A percentile compares a stretch with the other conserved stretches of the same genome.
phyloP scores from a whole-genome alignment of 2,329 filamentous ascomycete species.

The Aureobasidium sp. region DNA sequence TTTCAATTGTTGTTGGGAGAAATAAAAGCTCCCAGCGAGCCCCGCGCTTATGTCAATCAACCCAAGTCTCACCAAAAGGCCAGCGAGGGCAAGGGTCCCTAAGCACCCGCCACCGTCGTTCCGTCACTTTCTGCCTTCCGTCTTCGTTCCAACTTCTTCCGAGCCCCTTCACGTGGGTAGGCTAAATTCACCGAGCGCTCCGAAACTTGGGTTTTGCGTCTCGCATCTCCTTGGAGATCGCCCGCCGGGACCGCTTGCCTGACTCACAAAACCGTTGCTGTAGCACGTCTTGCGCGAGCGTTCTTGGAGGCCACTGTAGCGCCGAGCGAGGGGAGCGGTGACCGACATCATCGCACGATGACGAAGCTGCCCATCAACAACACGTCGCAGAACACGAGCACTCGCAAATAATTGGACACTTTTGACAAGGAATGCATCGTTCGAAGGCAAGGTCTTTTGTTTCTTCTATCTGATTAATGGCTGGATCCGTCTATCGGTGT shows the following conservation, averaged over 20 bases:
- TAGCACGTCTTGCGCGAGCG: not conserved
- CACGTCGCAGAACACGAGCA: not conserved
- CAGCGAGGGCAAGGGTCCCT: not conserved
- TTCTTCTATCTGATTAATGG: not conserved
- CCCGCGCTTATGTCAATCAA: slow-evolving; percentile 10
- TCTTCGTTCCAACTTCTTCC: slow-evolving; percentile 3
- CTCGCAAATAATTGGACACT: not conserved
- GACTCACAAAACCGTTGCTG: slow-evolving; percentile 8
- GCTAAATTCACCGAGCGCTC: slow-evolving; percentile 10
- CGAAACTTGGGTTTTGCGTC: slow-evolving; percentile 4
- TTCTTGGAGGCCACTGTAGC: not conserved
- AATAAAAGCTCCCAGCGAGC: slow-evolving; percentile 11
- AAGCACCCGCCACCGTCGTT: slow-evolving; percentile 4
- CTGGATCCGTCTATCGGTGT: not conserved
- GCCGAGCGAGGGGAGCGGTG: slow-evolving; percentile 5
- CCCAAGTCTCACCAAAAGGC: slow-evolving; percentile 6
- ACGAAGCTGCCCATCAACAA: not conserved
- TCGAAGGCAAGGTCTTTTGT: not conserved
- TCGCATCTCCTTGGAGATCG: slow-evolving; percentile 6
- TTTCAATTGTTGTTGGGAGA: slow-evolving; percentile 13
- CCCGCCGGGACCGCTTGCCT: slow-evolving; percentile 7
- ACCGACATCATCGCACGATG: slow-evolving; percentile 12
- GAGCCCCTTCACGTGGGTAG: slow-evolving; percentile 5
- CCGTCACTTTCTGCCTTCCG: not conserved
- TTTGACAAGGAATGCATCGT: not conserved